Base-by-base conservation (phyloP, 163 green algal species). In the Chlamydomonas reinhardtii region DNA sequence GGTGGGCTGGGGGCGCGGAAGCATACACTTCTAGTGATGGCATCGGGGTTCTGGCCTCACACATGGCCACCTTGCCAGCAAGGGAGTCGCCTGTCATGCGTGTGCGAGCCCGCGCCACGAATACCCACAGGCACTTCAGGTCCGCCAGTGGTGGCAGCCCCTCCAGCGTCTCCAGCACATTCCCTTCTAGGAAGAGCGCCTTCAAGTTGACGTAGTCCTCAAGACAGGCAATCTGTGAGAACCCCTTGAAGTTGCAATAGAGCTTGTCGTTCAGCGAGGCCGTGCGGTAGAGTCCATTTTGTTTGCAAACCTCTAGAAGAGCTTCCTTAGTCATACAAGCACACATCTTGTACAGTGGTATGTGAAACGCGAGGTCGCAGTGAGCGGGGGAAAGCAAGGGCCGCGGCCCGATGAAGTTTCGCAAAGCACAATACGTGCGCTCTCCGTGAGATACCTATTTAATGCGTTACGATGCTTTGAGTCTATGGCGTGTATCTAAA, bases 181-280 rank as follows among this genome's bases (percentile, higher is more conserved):
- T 99, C 73, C 94, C 93, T 68, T 98, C 95, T 25, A 98, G 83
- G 85, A 98, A 98, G 15, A 99, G 86, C 0, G 95, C 90, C 34
- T 94, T 94, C 31, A 99, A 80, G 65, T 89, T 89, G 0, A 84
- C 92, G 90, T 98, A 99, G 9, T 92, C 87, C 70, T 98, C 95
- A 20, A 99, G 86, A 25, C 84, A 73, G 0, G 76, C 88, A 43
- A 99, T 94, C 0, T 70, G 75, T 0, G 73, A 85, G 84, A 99
- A 98, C 29, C 96, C 97, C 83, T 96, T 94, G 83, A 94, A 96
- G 83, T 97, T 96, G 74, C 92, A 91, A 77, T 98, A 98, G 0
- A 99, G 93, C 62, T 93, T 96, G 72, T 98, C 95, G 84, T 99
- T 99, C 4, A 98, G 82, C 0, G 89, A 68, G 4, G 97, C 95